These are phyloP conservation scores for Vairimorpha apis DNA, from an alignment of 371 early-diverging fungal species.

Conservation along the genomic window DNA sequence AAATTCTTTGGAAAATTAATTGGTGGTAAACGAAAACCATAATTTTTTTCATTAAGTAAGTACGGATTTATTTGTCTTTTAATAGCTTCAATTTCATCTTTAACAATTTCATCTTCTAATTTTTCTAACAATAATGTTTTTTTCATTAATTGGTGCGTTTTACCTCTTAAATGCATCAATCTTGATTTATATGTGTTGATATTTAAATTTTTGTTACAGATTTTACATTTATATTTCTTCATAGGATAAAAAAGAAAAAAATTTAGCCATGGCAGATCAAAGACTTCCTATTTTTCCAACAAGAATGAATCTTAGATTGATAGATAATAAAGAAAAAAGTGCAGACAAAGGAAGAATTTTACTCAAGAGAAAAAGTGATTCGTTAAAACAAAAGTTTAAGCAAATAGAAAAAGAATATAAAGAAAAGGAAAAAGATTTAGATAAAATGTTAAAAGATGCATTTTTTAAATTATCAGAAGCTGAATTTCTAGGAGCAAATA, in stretches of 20 bases:
- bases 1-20: slow-evolving; percentile 1
- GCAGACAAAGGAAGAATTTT: slow-evolving; percentile 95
- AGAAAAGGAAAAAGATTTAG: slow-evolving; percentile 73
- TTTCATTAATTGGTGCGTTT: slow-evolving; percentile 31
- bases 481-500: slow-evolving; percentile 87
- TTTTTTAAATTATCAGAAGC: slow-evolving; percentile 93
- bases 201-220: slow-evolving; percentile 33
- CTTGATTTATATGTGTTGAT: slow-evolving; percentile 28
- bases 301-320: slow-evolving; percentile 75
- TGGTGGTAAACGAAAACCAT: slow-evolving; percentile 19
- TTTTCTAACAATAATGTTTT: slow-evolving; percentile 35
- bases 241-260: neutral
- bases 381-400: slow-evolving; percentile 84
- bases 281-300: slow-evolving; percentile 62
- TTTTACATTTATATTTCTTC: slow-evolving; percentile 40
- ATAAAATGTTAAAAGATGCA: slow-evolving; percentile 87
- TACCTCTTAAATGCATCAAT: slow-evolving; percentile 38
- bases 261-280: slow-evolving; percentile 30
- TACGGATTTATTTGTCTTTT: neutral
- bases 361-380: slow-evolving; percentile 70
- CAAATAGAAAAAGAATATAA: slow-evolving; percentile 84
- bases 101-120: slow-evolving; percentile 25
- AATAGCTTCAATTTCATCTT: slow-evolving; percentile 5
- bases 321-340: slow-evolving; percentile 86
- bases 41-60: neutral